Conservation (phyloP, 768 basidiomycete genomes). For the Amanita polypyramis region DNA sequence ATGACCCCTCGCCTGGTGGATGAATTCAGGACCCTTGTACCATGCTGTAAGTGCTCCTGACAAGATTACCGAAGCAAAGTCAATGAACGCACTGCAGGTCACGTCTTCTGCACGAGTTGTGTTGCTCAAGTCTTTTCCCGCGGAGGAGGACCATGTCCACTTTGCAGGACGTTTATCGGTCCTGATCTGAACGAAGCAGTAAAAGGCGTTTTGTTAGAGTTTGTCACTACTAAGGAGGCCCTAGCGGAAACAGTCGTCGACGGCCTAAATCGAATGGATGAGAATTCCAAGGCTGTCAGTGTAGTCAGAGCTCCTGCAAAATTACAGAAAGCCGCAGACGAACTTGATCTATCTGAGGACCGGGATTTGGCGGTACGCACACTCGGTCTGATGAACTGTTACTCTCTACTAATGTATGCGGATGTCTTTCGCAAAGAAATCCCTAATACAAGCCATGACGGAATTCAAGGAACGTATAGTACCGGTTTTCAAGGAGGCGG, state of each 20-base stretch:
- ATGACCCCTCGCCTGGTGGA: neutral
- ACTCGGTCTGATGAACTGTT: neutral
- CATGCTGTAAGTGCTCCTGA: neutral
- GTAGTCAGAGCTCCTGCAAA: conserved; percentile 26
- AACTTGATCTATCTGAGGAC: conserved; percentile 11
- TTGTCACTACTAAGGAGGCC: neutral
- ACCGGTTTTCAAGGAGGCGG: conserved; percentile 24
- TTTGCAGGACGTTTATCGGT: neutral
- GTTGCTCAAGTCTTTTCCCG: neutral
- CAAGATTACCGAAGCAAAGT: neutral
- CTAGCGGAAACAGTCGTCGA: conserved; percentile 5
- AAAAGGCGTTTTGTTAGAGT: neutral
- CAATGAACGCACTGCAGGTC: neutral
- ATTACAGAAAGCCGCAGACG: conserved; percentile 19
- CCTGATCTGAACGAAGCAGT: neutral
- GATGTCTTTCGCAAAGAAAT: conserved; percentile 15
- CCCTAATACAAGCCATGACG: conserved; percentile 24
- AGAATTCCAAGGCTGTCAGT: conserved; percentile 22
- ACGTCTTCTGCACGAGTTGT: neutral
- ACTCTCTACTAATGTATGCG: neutral
- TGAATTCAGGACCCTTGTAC: neutral
- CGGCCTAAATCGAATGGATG: conserved; percentile 18
- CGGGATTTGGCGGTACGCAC: conserved; percentile 17
- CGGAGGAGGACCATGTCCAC: neutral
- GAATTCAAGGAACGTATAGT: conserved; percentile 31